Percentiles rank a stretch among this genome's conserved stretches.
phyloP scores from a whole-genome alignment of 2,329 filamentous ascomycete species.

The Aspergillus clavatus region DNA sequence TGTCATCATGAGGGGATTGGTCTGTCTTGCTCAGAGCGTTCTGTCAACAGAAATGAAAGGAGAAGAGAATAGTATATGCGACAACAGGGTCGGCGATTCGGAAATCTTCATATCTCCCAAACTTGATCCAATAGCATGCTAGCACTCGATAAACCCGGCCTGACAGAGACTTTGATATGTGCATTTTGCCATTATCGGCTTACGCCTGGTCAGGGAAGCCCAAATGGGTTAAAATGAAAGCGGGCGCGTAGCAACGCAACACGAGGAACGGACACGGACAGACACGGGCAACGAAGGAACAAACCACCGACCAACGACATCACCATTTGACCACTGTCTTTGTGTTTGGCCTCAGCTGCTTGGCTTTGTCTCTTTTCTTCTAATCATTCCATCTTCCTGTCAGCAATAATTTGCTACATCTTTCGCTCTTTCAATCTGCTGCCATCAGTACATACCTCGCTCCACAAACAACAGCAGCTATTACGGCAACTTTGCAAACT shows the following conservation, averaged over 20 bases:
- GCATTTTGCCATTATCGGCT: neutral
- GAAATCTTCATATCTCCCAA: too few relatives aligned
- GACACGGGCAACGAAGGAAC: neutral
- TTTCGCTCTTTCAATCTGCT: neutral
- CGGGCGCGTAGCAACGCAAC: slow-evolving; percentile 12
- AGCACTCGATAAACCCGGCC: too few relatives aligned
- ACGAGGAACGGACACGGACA: slow-evolving; percentile 4
- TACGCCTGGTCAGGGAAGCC: neutral
- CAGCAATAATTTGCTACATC: neutral
- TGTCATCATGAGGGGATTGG: too few relatives aligned
- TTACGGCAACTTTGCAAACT: neutral
- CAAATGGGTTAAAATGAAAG: neutral
- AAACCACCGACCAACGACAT: slow-evolving; percentile 7
- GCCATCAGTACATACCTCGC: neutral
- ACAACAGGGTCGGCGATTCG: too few relatives aligned
- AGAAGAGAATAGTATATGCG: too few relatives aligned
- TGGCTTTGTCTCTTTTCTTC: neutral
- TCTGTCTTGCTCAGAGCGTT: too few relatives aligned
- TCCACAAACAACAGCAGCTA: neutral
- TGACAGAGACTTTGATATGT: too few relatives aligned
- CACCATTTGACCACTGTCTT: slow-evolving; percentile 4
- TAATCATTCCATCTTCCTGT: neutral
- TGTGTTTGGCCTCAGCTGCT: neutral
- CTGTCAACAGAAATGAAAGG: too few relatives aligned
- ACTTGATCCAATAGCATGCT: too few relatives aligned